phyloP scores from a whole-genome alignment of 176 grass and related monocot genomes.

The Themeda triandra region DNA sequence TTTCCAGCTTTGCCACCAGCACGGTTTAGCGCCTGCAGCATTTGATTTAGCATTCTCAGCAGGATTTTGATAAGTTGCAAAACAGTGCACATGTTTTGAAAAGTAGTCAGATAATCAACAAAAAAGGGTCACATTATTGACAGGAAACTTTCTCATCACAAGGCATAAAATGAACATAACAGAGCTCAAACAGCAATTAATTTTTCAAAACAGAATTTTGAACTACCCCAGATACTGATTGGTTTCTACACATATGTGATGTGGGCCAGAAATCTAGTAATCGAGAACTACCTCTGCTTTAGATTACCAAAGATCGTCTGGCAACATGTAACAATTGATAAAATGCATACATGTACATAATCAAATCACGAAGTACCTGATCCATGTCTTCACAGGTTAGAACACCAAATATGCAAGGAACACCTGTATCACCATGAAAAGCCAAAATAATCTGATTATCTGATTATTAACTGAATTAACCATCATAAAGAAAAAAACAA shows the following conservation, averaged over 20 bases:
- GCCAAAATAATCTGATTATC: conserved; percentile 9
- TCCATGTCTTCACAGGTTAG: conserved; percentile 99
- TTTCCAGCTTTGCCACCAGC: conserved; percentile 96
- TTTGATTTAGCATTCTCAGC: neutral
- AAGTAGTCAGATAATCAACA: neutral
- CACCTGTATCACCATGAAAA: conserved; percentile 41
- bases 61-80: neutral
- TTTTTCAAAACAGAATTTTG: neutral
- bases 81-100: neutral
- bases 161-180: neutral
- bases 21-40: conserved; percentile 80
- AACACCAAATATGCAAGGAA: conserved; percentile 95
- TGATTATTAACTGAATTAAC: conserved; percentile 15
- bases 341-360: neutral
- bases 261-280: neutral
- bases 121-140: neutral
- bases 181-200: neutral
- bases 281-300: neutral
- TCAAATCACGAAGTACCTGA: conserved; percentile 54
- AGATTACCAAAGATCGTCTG: neutral
- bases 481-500: neutral
- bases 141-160: neutral
- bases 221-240: neutral
- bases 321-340: too few species aligned
- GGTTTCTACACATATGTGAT: neutral